Evolutionary conservation across 2,329 filamentous ascomycete species (phyloP).

Genomic region (Penicillium frequentans): DNA sequence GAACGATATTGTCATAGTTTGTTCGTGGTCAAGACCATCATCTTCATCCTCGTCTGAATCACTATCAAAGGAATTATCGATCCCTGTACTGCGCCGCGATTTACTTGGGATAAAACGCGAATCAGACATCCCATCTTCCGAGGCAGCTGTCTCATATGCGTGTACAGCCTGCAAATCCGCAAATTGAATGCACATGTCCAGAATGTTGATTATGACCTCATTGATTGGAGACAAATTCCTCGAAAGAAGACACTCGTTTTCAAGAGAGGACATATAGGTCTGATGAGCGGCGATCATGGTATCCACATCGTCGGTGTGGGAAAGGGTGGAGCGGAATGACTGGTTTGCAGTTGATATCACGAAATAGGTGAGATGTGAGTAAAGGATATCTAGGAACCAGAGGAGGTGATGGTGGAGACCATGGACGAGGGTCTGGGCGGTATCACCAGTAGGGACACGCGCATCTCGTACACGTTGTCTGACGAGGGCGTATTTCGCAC

Average conservation of each 20-base stretch:
- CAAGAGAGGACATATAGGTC: constrained; percentile 61
- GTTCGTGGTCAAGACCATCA: constrained; percentile 37
- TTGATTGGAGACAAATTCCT: constrained; percentile 68
- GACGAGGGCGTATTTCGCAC: constrained; percentile 68
- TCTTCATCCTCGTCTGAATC: constrained; percentile 24
- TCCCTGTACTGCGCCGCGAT: not conserved
- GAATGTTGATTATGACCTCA: constrained; percentile 69
- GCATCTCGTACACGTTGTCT: constrained; percentile 43
- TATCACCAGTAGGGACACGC: constrained; percentile 22
- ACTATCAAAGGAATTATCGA: constrained; percentile 11
- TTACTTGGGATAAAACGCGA: not conserved
- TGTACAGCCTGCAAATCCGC: constrained; percentile 57
- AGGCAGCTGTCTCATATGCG: constrained; percentile 30
- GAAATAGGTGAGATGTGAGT: constrained; percentile 73
- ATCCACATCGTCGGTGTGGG: constrained; percentile 70
- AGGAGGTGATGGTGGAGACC: constrained; percentile 66
- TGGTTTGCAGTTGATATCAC: constrained; percentile 64
- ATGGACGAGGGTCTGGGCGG: constrained; percentile 38
- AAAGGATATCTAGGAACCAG: constrained; percentile 75
- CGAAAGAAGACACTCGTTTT: constrained; percentile 69
- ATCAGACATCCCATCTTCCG: constrained; percentile 4
- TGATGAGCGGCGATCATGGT: constrained; percentile 73
- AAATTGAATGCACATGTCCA: constrained; percentile 73
- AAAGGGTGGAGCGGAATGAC: constrained; percentile 59
- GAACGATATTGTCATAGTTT: constrained; percentile 41